phyloP scores from a whole-genome alignment of 2,329 filamentous ascomycete species.

The Fonsecaea erecta region DNA sequence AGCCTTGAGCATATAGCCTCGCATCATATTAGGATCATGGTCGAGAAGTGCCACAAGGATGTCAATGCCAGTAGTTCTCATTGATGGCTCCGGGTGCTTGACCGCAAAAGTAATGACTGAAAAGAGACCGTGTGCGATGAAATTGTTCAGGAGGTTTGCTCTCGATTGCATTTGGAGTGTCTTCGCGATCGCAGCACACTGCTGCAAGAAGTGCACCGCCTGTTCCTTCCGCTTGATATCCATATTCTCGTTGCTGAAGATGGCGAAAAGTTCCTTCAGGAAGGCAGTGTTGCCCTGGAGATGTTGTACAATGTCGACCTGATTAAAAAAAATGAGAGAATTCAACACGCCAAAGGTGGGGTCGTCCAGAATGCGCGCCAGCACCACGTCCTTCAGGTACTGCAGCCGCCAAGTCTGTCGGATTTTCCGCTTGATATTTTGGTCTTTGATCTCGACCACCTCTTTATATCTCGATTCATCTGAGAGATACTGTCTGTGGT shows the following conservation, averaged over 20 bases:
- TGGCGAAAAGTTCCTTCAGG: conserved; percentile 81
- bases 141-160: conserved; percentile 83
- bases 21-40: conserved; percentile 92
- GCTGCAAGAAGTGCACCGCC: conserved; percentile 93
- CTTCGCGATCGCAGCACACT: conserved; percentile 93
- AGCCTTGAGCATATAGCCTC: conserved; percentile 88
- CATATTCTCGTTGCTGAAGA: conserved; percentile 71
- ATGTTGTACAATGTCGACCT: conserved; percentile 96
- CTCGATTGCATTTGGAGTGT: conserved; percentile 84
- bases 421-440: conserved; percentile 82
- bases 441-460: conserved; percentile 88
- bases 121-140: conserved; percentile 84
- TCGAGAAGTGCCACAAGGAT: conserved; percentile 93
- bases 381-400: conserved; percentile 97
- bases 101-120: conserved; percentile 91
- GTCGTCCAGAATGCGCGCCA: conserved; percentile 94
- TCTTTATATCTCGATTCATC: conserved; percentile 93
- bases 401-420: conserved; percentile 94
- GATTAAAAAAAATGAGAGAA: conserved; percentile 97
- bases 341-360: conserved; percentile 97
- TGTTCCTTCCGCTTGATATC: conserved; percentile 82
- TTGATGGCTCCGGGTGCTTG: conserved; percentile 78
- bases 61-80: conserved; percentile 90
- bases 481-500: conserved; percentile 89
- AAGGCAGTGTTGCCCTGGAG: conserved; percentile 81